Evolutionary conservation across 1,139 yeast genomes (phyloP).

Genomic region (Yamadazyma diospyri): DNA sequence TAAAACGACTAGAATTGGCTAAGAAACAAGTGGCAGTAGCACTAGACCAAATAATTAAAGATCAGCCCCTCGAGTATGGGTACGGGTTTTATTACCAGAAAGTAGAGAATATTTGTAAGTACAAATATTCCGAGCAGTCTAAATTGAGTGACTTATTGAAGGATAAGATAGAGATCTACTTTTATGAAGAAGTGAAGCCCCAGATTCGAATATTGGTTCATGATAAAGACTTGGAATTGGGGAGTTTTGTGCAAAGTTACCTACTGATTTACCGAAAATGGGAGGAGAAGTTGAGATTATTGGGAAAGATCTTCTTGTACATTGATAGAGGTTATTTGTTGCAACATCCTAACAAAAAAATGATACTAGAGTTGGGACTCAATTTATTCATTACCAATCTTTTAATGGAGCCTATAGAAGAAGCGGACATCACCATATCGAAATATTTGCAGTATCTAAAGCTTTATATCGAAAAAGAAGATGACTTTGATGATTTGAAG

Average conservation of each 20-base stretch:
- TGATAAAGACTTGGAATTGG: background rate
- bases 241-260: constrained; percentile 13
- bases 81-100: constrained; percentile 25
- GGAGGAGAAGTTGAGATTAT: constrained; percentile 21
- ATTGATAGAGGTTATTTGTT: constrained; percentile 34
- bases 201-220: constrained; percentile 2
- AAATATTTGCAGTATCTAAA: constrained; percentile 11
- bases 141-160: constrained; percentile 21
- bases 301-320: constrained; percentile 32
- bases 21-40: constrained; percentile 13
- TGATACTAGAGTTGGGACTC: constrained; percentile 25
- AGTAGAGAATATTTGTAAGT: constrained; percentile 34
- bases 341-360: constrained; percentile 26
- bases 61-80: constrained; percentile 18
- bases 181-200: constrained; percentile 10
- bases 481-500: constrained; percentile 8
- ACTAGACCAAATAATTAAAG: constrained; percentile 21
- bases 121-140: constrained; percentile 31
- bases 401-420: constrained; percentile 11
- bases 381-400: constrained; percentile 18
- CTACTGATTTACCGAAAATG: constrained; percentile 21
- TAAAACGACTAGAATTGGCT: constrained; percentile 12
- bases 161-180: constrained; percentile 19
- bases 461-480: constrained; percentile 8
- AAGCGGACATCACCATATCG: constrained; percentile 5